Conservation (phyloP, 257 asterid genomes). For the Gentiana dahurica region DNA sequence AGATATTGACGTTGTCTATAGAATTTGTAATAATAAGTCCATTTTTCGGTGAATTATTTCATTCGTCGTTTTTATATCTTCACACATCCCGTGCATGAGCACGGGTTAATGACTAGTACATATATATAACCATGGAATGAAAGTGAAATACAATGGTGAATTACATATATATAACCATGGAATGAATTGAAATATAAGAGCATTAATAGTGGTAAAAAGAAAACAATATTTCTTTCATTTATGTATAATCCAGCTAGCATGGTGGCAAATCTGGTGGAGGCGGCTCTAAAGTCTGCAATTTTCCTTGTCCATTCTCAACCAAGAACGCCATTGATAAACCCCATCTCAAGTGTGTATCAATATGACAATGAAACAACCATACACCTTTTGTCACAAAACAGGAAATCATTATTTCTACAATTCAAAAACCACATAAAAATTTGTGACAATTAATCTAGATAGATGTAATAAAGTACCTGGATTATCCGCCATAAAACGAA, state of each 20-base stretch:
- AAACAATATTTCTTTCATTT: not conserved
- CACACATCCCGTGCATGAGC: too few species aligned
- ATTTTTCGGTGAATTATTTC: too few species aligned
- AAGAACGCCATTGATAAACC: constrained; percentile 23
- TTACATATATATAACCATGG: too few species aligned
- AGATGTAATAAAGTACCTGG: constrained; percentile 15
- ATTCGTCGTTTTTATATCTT: too few species aligned
- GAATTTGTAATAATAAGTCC: too few species aligned
- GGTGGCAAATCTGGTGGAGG: constrained; percentile 27
- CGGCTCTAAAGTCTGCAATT: constrained; percentile 17
- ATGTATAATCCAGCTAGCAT: constrained; percentile 7
- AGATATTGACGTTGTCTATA: too few species aligned
- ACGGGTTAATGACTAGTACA: too few species aligned
- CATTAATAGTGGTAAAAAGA: not conserved
- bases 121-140: not conserved
- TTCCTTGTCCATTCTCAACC: constrained; percentile 25
- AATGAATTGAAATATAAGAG: not conserved
- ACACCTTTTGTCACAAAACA: constrained; percentile 17
- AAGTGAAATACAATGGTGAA: not conserved
- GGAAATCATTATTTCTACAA: not conserved
- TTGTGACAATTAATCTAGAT: not conserved
- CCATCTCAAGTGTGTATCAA: constrained; percentile 23
- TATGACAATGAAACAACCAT: constrained; percentile 29
- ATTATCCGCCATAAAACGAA: constrained; percentile 28
- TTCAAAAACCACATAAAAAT: not conserved